Percentiles rank a stretch among this genome's conserved stretches.
phyloP scores from a whole-genome alignment of 441 rosid genomes.

The Melastoma candidum region DNA sequence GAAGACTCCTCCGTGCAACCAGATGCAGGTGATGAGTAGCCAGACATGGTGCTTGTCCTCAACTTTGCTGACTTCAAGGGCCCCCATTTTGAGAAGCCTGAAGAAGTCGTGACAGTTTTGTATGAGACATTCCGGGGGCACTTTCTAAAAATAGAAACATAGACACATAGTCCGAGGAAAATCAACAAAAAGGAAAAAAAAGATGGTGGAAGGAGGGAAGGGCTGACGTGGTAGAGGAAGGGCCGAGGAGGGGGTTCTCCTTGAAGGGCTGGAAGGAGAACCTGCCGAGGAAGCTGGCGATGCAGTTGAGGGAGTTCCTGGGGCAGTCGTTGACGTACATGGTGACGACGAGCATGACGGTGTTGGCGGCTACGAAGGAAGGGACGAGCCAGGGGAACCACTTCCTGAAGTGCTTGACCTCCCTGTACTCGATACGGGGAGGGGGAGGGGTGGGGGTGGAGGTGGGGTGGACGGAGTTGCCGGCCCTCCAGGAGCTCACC shows the following conservation, averaged over 20 bases:
- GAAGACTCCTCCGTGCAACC: conserved; percentile 17
- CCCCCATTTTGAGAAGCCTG: conserved; percentile 17
- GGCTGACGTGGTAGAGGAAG: conserved; percentile 14
- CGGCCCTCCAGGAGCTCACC: conserved; percentile 13
- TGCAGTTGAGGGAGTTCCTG: conserved; percentile 10
- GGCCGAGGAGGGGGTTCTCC: conserved; percentile 21
- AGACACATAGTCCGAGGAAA: not conserved
- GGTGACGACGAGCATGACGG: conserved; percentile 8
- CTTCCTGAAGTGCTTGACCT: conserved; percentile 16
- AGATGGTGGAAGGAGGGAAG: not conserved
- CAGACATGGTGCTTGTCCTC: conserved; percentile 9
- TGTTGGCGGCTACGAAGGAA: conserved; percentile 8
- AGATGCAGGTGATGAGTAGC: conserved; percentile 19
- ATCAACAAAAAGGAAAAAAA: not conserved
- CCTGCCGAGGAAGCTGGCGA: conserved; percentile 15
- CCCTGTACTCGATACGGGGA: conserved; percentile 4
- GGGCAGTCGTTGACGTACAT: conserved; percentile 18
- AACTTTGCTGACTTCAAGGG: conserved; percentile 13
- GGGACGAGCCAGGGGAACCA: conserved; percentile 11
- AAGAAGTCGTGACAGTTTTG: not conserved
- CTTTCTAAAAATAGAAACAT: no score
- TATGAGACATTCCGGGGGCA: no score
- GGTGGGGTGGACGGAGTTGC: conserved; percentile 11
- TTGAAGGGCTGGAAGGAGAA: conserved; percentile 18
- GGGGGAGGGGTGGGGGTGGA: conserved; percentile 5